phyloP scores from a whole-genome alignment of 1,284 basidiomycete species.

The Schizopora paradoxa region DNA sequence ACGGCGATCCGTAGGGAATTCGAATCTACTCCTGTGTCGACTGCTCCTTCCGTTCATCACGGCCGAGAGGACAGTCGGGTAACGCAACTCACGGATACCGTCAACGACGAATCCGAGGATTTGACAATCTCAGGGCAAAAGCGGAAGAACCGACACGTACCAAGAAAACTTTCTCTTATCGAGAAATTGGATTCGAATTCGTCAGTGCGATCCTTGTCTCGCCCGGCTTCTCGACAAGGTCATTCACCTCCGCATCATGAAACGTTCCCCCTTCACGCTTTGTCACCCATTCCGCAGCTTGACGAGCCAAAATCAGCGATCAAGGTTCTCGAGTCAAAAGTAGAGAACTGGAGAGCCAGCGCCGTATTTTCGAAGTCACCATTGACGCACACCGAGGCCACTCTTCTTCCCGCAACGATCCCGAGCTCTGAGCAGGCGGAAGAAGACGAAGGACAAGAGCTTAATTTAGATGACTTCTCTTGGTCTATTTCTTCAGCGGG shows the following conservation, averaged over 20 bases:
- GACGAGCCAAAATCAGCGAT: constrained; percentile 46
- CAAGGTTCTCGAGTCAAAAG: constrained; percentile 48
- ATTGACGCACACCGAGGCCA: constrained; percentile 45
- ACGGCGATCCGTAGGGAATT: constrained; percentile 42
- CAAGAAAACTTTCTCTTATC: constrained; percentile 61
- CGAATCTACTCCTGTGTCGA: constrained; percentile 35
- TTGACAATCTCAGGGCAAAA: constrained; percentile 27
- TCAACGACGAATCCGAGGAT: constrained; percentile 34
- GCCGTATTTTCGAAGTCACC: constrained; percentile 46
- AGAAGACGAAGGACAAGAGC: constrained; percentile 31
- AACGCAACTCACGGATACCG: constrained; percentile 43
- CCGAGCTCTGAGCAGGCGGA: constrained; percentile 35
- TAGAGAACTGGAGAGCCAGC: constrained; percentile 60
- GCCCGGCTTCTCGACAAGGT: constrained; percentile 25
- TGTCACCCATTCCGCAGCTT: constrained; percentile 55
- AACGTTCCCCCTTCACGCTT: constrained; percentile 30
- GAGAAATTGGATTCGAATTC: constrained; percentile 47
- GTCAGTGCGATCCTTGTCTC: constrained; percentile 32
- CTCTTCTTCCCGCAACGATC: constrained; percentile 48
- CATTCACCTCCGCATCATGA: constrained; percentile 26
- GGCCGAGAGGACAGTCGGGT: constrained; percentile 50
- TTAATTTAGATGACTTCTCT: constrained; percentile 59
- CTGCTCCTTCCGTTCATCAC: constrained; percentile 41
- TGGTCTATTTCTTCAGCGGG: constrained; percentile 69
- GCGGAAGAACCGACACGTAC: constrained; percentile 40